Conservation (phyloP, 2,329 filamentous ascomycete species). For the Colletotrichum sp. region DNA sequence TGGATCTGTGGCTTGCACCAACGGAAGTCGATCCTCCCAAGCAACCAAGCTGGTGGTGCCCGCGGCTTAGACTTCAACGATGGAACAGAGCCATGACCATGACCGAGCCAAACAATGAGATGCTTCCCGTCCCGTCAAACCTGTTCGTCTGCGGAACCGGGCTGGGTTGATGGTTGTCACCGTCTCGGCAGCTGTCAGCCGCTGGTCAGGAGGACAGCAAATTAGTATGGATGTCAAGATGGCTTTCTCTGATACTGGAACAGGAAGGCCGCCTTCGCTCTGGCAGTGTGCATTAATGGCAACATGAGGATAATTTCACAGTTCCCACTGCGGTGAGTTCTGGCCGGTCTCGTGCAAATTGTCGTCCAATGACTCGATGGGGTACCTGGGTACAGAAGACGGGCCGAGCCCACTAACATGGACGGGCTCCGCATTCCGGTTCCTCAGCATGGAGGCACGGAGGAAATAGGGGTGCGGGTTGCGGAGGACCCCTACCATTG, state of each 20-base stretch:
- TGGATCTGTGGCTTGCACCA: background rate
- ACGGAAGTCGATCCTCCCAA: background rate
- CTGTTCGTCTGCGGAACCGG: background rate
- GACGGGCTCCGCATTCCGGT: slow-evolving; percentile 5
- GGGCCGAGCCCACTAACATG: slow-evolving; percentile 6
- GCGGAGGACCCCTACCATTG: slow-evolving; percentile 5
- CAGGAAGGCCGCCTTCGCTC: background rate
- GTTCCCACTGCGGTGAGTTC: slow-evolving; percentile 12
- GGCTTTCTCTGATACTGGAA: background rate
- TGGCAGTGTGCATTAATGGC: slow-evolving; percentile 11
- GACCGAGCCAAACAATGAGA: background rate
- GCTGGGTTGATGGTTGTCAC: background rate
- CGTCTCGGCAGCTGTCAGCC: background rate
- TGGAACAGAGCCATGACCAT: background rate
- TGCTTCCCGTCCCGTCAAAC: background rate
- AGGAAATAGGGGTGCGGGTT: slow-evolving; percentile 1
- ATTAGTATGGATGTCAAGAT: background rate
- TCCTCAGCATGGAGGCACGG: background rate
- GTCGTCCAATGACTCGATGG: slow-evolving; percentile 7
- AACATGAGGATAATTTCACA: slow-evolving; percentile 18
- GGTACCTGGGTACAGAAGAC: background rate
- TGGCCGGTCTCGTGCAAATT: slow-evolving; percentile 5
- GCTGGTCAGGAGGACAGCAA: background rate
- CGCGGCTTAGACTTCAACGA: background rate
- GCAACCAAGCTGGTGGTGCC: background rate